Evolutionary conservation across 225 moss, liverwort and hornwort species (phyloP).

Genomic region (Antitrichia curtipendula): DNA sequence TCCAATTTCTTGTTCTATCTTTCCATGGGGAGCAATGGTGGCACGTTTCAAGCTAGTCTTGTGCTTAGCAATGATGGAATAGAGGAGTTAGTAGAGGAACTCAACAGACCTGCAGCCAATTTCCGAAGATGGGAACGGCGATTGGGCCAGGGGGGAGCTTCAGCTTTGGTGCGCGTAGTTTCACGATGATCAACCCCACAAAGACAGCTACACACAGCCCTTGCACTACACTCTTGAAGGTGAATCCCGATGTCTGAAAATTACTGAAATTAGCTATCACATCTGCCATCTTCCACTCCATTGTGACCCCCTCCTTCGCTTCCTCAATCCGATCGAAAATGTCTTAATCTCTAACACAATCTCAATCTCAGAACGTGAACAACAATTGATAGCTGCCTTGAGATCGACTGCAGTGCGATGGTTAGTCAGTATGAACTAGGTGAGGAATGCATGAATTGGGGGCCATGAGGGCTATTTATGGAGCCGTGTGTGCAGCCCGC

Average conservation of each 20-base stretch:
- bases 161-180: conserved; percentile 2
- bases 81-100: neutral
- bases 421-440: neutral
- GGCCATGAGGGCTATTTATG: neutral
- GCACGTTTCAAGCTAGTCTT: neutral
- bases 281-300: neutral
- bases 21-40: neutral
- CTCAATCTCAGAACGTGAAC: neutral
- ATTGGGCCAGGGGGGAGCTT: conserved; percentile 33
- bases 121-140: conserved; percentile 19
- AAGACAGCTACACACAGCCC: conserved; percentile 9
- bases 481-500: neutral
- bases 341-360: neutral
- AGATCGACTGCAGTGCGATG: neutral
- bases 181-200: conserved; percentile 10
- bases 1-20: neutral
- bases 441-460: neutral
- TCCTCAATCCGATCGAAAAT: neutral
- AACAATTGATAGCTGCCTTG: neutral
- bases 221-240: neutral
- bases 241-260: neutral
- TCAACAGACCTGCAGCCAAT: conserved; percentile 28
- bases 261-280: neutral
- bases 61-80: neutral
- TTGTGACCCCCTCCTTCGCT: neutral